phyloP scores from a whole-genome alignment of 306 rosid species.

The Senna tora region DNA sequence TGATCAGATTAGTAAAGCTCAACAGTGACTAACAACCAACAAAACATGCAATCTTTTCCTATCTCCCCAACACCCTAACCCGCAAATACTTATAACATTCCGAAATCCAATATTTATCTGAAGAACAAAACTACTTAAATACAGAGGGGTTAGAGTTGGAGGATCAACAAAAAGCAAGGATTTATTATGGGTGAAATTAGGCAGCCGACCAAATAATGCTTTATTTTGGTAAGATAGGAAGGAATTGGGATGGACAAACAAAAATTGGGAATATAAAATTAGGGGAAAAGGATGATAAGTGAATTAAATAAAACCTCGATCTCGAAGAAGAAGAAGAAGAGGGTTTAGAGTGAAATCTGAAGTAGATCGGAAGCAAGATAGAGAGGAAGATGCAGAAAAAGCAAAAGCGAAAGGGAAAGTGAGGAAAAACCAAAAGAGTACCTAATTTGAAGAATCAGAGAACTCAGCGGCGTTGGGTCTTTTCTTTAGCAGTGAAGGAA shows the following conservation, averaged over 20 bases:
- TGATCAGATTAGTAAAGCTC: constrained; percentile 40
- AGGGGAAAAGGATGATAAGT: constrained; percentile 31
- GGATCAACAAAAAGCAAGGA: constrained; percentile 31
- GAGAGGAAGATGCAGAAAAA: constrained; percentile 53
- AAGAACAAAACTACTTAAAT: not conserved
- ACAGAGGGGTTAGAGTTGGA: constrained; percentile 2
- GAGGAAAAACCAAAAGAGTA: constrained; percentile 49
- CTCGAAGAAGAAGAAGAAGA: constrained; percentile 50
- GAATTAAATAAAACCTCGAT: constrained; percentile 60
- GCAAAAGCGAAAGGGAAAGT: constrained; percentile 45
- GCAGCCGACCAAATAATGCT: constrained; percentile 29
- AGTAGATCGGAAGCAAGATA: constrained; percentile 66
- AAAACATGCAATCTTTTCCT: constrained; percentile 13
- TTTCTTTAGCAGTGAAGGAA: constrained; percentile 49
- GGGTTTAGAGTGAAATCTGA: constrained; percentile 45
- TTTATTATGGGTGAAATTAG: constrained; percentile 27
- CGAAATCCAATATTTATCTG: not conserved
- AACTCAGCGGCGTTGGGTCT: constrained; percentile 42
- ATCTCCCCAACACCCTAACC: not conserved
- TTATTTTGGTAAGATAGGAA: constrained; percentile 24
- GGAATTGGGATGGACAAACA: constrained; percentile 11
- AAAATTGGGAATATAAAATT: constrained; percentile 29
- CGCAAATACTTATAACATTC: not conserved
- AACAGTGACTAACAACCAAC: constrained; percentile 25
- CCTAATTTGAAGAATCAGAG: constrained; percentile 58